Percentiles rank a stretch among this genome's conserved stretches.
Conservation (phyloP, 441 rosid species). For the Aleurites moluccanus region DNA sequence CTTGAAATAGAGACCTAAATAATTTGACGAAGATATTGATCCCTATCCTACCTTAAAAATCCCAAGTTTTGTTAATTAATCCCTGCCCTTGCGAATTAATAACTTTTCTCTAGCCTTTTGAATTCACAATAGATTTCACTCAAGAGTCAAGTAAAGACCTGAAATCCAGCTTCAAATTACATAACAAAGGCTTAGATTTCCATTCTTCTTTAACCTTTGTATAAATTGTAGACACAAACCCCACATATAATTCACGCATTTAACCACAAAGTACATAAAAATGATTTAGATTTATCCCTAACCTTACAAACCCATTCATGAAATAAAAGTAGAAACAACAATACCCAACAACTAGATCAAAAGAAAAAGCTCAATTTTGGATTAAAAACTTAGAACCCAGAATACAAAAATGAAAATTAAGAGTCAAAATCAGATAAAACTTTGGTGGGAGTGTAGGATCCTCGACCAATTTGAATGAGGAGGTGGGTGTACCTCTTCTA, state of each 20-base stretch:
- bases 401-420: neutral
- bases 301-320: neutral
- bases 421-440: conserved; percentile 23
- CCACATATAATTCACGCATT: neutral
- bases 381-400: conserved; percentile 3
- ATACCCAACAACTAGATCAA: neutral
- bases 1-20: neutral
- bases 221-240: neutral
- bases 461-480: conserved; percentile 78
- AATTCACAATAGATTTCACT: neutral
- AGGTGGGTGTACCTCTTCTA: conserved; percentile 6
- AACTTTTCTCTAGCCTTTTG: neutral
- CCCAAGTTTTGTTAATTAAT: no score
- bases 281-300: neutral
- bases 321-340: neutral
- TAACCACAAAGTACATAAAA: neutral
- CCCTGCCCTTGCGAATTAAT: neutral
- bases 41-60: neutral
- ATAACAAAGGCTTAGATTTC: neutral
- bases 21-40: neutral
- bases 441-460: conserved; percentile 59
- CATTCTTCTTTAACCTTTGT: neutral
- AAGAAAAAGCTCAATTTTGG: conserved; percentile 7
- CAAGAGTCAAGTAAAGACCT: neutral
- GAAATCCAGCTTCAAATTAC: neutral